Base-by-base conservation (phyloP, 805 yeast species). In the Zygoascus tannicola region DNA sequence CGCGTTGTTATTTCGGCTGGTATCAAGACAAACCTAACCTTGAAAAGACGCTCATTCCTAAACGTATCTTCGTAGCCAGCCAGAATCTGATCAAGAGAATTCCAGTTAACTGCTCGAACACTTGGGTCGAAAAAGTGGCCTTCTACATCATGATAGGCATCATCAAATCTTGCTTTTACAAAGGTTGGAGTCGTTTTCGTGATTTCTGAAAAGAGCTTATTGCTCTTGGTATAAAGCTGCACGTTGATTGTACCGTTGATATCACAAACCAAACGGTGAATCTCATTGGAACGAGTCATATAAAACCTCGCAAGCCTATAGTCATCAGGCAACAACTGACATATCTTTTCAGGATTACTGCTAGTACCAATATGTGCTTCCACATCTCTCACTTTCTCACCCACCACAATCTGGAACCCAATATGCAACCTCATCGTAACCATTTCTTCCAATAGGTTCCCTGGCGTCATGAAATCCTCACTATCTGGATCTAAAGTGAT, bases 381-480 rank as follows among this genome's bases (percentile, higher is more conserved):
- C 3, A 83, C 74, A 38, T 70, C 72, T 32, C 72, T 70, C 1
- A 85, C 90, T 21, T 66, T 68, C 0, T 76, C 73, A 0, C 94
- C 95, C 37, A 75, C 75, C 51, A 94, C 85, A 26, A 92, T 78
- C 57, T 92, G 99, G 57, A 87, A 94, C 0, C 99, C 98, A 44
- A 85, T 68, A 44, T 85, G 72, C 22, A 92, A 67, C 45, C 99
- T 69, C 51, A 85, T 65, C 36, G 85, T 81, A 8, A 92, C 78
- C 94, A 92, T 85, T 51, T 86, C 94, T 44, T 87, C 74, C 71
- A 92, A 69, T 34, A 92, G 64, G 26, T 78, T 83, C 15, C 73
- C 73, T 19, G 77, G 67, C 2, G 72, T 71, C 56, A 75, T 72
- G 26, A 73, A 59, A 34, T 62, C 64, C 42, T 75, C 78, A 45